Base-by-base conservation (phyloP, 139 green algal genomes). In the Coelastrella sp. region DNA sequence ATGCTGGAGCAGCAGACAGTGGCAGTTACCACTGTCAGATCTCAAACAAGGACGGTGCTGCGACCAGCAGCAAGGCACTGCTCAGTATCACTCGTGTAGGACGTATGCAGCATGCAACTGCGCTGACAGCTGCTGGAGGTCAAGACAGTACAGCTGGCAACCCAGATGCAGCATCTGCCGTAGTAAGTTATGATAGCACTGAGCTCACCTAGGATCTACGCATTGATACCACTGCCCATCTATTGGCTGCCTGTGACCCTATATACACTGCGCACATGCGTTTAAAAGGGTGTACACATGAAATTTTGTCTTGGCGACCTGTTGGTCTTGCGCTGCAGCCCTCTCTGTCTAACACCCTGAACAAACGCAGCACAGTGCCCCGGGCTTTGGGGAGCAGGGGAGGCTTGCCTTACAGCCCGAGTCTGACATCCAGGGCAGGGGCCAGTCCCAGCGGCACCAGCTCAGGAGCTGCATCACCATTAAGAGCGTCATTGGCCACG, bases 1-100 rank as follows among this genome's bases (percentile, higher is more conserved):
- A 94, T 25, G 90, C 93, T 72, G 76, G 63, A 7, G 35, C 78
- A 78, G 66, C 70, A 74, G 84, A 92, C 72, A 90, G 90, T 73
- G 92, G 92, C 66, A 60, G 17, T 8, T 93, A 93, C 80, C 74
- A 89, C 72, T 93, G 90, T 82, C 68, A 90, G 73, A 92, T 95
- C 56, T 93, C 91, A 82, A 95, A 95, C 86, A 93, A 92, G 74
- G 93, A 95, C 72, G 93, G 93, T 8, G 63, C 87, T 12, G 91
- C 85, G 17, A 90, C 85, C 84, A 90, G 75, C 68, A 49, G n/a
- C 73, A 93, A 92, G 87, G 92, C 87, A 6, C 65, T 89, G 20
- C 84, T 95, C 61, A 94, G 84, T n/a, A 83, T 93, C 61, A 83
- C 78, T 8, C 91, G 90, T 6, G 60, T 94, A 24, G 80, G 81